Conservation (phyloP, 306 rosid species). For the Abrus precatorius region DNA sequence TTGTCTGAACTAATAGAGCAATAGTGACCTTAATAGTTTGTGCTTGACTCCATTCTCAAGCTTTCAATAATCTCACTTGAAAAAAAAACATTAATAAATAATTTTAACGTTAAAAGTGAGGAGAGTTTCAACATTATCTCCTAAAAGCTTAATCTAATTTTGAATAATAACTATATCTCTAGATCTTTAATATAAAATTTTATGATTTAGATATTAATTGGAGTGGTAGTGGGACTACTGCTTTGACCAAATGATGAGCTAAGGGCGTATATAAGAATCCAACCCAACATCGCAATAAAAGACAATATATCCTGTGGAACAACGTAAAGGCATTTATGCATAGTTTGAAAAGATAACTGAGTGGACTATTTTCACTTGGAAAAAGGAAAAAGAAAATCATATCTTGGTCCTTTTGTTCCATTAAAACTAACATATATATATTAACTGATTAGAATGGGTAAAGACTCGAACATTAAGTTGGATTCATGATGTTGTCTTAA, state of each 20-base stretch:
- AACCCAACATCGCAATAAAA: background rate
- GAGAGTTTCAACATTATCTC: too few species aligned
- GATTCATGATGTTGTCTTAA: background rate
- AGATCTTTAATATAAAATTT: too few species aligned
- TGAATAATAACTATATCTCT: too few species aligned
- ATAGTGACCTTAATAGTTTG: too few species aligned
- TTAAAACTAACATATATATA: background rate
- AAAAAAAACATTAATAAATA: too few species aligned
- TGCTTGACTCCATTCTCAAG: too few species aligned
- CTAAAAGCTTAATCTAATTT: too few species aligned
- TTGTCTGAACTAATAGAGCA: too few species aligned
- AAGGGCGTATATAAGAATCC: slow-evolving; percentile 38
- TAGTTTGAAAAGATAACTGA: background rate
- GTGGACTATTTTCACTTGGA: slow-evolving; percentile 21
- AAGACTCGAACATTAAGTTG: background rate
- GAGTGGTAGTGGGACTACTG: slow-evolving; percentile 24
- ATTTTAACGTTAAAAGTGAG: too few species aligned
- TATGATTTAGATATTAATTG: too few species aligned
- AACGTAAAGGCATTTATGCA: slow-evolving; percentile 17
- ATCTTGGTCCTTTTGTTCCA: slow-evolving; percentile 18
- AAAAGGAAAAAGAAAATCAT: background rate
- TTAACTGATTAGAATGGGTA: background rate
- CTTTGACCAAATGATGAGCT: slow-evolving; percentile 28
- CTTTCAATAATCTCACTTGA: too few species aligned
- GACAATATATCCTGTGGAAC: slow-evolving; percentile 7